A percentile compares a stretch with the other conserved stretches of the same genome.
These are phyloP conservation scores for Anthoceros angustus DNA, from an alignment of 225 moss, liverwort and hornwort genomes.

Conservation along the genomic window DNA sequence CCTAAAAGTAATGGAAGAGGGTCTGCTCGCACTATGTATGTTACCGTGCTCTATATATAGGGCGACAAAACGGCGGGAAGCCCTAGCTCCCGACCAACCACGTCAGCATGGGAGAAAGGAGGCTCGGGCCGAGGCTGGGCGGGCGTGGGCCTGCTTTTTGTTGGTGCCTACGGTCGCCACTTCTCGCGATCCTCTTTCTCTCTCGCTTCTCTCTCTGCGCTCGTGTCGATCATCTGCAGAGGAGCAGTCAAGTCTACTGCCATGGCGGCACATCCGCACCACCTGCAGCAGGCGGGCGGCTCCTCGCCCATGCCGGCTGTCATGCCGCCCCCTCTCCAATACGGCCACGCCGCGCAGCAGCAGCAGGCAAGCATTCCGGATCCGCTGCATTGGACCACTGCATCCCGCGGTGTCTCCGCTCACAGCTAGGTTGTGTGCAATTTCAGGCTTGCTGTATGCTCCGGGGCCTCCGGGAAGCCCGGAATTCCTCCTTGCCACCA, in stretches of 20 bases:
- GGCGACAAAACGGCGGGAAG: too few species aligned
- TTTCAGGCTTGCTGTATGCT: not conserved
- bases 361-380: slow-evolving; percentile 31
- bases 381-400: not conserved
- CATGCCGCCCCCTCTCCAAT: slow-evolving; percentile 53
- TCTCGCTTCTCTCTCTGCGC: slow-evolving; percentile 4
- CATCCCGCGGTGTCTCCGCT: not conserved
- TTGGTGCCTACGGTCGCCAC: too few species aligned
- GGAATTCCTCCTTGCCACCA: not conserved
- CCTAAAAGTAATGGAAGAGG: too few species aligned
- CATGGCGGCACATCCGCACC: slow-evolving; percentile 31
- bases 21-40: too few species aligned
- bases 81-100: too few species aligned
- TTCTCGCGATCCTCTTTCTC: not conserved
- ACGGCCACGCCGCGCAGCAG: slow-evolving; percentile 26
- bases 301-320: slow-evolving; percentile 47
- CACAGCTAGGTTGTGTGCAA: not conserved
- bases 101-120: too few species aligned
- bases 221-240: not conserved
- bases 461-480: not conserved
- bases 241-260: not conserved
- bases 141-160: too few species aligned
- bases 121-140: too few species aligned
- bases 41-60: too few species aligned
- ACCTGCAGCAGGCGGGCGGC: slow-evolving; percentile 32